Evolutionary conservation across 2,329 filamentous ascomycete genomes (phyloP).

Genomic region (Fonsecaea multimorphosa): DNA sequence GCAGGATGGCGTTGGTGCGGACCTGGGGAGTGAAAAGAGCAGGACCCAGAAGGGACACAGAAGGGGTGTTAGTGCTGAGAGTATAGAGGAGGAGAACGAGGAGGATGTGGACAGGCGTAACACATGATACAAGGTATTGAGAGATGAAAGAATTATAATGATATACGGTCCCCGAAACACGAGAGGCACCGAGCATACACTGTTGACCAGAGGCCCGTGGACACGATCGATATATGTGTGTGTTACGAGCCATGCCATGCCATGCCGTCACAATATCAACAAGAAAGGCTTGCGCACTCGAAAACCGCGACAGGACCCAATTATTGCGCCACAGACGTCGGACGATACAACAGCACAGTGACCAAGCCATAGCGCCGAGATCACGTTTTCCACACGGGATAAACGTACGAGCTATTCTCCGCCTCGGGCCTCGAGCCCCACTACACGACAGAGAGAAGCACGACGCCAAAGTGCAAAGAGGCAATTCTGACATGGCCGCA

Average conservation of each 20-base stretch:
- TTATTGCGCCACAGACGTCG: not conserved
- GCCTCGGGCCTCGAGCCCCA: not conserved
- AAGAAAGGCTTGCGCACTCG: not conserved
- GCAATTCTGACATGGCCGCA: not conserved
- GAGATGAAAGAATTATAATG: not conserved
- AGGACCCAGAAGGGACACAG: constrained; percentile 7
- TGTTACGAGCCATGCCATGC: too few relatives aligned
- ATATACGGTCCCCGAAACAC: not conserved
- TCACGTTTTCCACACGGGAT: not conserved
- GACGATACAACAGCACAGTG: not conserved
- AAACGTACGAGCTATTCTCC: not conserved
- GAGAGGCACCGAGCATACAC: not conserved
- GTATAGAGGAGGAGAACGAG: constrained; percentile 18
- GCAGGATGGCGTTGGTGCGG: not conserved
- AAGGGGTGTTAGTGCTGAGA: constrained; percentile 15
- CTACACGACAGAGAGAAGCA: not conserved
- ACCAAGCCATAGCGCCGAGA: not conserved
- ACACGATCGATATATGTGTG: not conserved
- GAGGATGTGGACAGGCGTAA: constrained; percentile 5
- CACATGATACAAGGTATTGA: not conserved
- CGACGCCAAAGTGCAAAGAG: not conserved
- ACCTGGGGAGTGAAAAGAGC: not conserved
- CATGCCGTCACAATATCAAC: not conserved
- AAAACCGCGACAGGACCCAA: not conserved
- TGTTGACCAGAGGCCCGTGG: not conserved